Evolutionary conservation across 352 stramenopile species (phyloP).

Genomic region (Phytophthora cactorum): DNA sequence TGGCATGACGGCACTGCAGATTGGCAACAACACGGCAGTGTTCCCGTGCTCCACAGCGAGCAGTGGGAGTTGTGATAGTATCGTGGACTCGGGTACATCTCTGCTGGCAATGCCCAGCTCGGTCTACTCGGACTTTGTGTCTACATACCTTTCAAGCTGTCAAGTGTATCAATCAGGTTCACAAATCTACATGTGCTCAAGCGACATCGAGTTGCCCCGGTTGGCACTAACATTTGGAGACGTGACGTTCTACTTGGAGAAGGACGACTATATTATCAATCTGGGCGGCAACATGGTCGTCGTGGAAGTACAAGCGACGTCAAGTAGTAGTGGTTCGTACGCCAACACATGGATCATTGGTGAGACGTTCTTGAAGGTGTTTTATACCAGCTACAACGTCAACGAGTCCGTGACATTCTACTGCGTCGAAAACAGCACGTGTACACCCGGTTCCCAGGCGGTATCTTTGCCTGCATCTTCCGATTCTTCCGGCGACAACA

Average conservation of each 20-base stretch:
- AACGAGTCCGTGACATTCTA: slow-evolving; percentile 74
- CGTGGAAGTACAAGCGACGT: slow-evolving; percentile 53
- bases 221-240: slow-evolving; percentile 63
- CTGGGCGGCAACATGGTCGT: slow-evolving; percentile 36
- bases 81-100: slow-evolving; percentile 75
- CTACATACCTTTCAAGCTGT: slow-evolving; percentile 54
- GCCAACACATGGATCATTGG: slow-evolving; percentile 78
- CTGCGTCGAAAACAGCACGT: slow-evolving; percentile 56
- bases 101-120: slow-evolving; percentile 58
- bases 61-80: slow-evolving; percentile 41
- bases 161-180: slow-evolving; percentile 34
- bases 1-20: slow-evolving; percentile 62
- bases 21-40: slow-evolving; percentile 43
- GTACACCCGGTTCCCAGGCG: slow-evolving; percentile 38
- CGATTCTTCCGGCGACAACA: slow-evolving; percentile 35
- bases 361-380: slow-evolving; percentile 79
- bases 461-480: slow-evolving; percentile 38
- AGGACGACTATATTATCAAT: slow-evolving; percentile 64
- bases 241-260: slow-evolving; percentile 65
- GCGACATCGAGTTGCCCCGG: slow-evolving; percentile 48
- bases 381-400: slow-evolving; percentile 75
- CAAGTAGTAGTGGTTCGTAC: slow-evolving; percentile 37
- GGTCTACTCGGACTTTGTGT: slow-evolving; percentile 48
- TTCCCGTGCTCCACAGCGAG: slow-evolving; percentile 51
- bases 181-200: slow-evolving; percentile 65